Percentiles rank a stretch among this genome's conserved stretches.
These are phyloP conservation scores for Bjerkandera adusta DNA, from an alignment of 1,284 basidiomycete genomes.

Conservation along the genomic window DNA sequence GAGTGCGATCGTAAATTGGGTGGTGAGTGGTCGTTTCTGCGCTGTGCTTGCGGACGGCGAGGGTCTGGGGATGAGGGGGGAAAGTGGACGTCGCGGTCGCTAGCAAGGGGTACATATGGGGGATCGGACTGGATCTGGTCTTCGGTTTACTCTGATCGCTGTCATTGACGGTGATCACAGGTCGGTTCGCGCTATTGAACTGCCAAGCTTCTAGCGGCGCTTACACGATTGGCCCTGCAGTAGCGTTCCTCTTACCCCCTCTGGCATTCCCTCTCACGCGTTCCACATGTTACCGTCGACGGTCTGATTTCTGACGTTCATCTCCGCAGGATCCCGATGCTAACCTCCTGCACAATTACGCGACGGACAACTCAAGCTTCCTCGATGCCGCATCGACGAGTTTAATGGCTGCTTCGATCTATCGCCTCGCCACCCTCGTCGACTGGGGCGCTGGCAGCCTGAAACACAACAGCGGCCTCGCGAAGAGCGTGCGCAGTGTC, in stretches of 20 bases:
- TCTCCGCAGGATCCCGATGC: not conserved
- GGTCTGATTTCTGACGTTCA: no score
- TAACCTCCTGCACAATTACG: conserved; percentile 55
- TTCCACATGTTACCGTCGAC: no score
- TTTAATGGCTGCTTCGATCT: conserved; percentile 76
- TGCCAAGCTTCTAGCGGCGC: no score
- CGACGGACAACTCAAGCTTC: conserved; percentile 60
- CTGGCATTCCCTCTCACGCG: conserved; percentile 1
- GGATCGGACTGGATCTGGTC: no score
- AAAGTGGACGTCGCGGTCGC: no score
- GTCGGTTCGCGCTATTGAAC: no score
- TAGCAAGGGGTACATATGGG: no score
- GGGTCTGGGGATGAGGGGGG: no score
- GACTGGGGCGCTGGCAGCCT: conserved; percentile 14
- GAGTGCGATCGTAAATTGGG: conserved; percentile 27
- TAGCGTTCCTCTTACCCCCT: not conserved
- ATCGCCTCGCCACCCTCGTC: conserved; percentile 57
- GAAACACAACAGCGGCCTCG: conserved; percentile 47
- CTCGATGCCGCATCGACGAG: conserved; percentile 76
- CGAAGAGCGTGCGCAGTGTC: conserved; percentile 49
- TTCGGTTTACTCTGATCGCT: no score
- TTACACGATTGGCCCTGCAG: no score
- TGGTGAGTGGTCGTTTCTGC: conserved; percentile 37
- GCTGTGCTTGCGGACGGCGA: no score
- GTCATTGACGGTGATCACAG: no score